Base-by-base conservation (phyloP, 2,329 filamentous ascomycete genomes). In the Colletotrichum euphorbiae region DNA sequence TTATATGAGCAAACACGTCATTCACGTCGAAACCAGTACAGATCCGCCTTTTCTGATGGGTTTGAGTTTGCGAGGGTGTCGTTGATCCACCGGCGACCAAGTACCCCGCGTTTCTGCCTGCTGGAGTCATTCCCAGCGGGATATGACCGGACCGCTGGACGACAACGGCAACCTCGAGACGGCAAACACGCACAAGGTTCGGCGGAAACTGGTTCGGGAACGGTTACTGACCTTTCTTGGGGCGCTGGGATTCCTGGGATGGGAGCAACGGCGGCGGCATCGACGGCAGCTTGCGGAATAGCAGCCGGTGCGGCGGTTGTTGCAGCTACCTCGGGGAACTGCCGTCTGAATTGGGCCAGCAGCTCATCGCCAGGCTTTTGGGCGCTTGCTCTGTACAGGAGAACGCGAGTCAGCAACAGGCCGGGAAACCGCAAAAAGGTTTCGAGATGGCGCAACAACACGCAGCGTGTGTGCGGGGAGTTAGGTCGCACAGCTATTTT, bases 321-420 rank as follows among this genome's bases (percentile, higher is more conserved):
- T 60, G 86, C 82, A 64, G 86, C 82, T 70, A 97, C 83, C 74
- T 94, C 89, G 52, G 93, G 91, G 75, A 97, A 97, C 73, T 89
- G 90, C 75, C 93, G 89, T 78, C 92, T 92, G 82, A 97, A 97
- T 78, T 89, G 90, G 80, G 90, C 90, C 78, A 96, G 90, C 76
- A 97, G 86, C 75, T 94, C 93, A 77, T 94, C 92, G 78, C 89
- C 90, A 63, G 94, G 94, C 83, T 97, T 97, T 80, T 94, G 92
- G 63, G 92, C 90, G 79, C 88, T 93, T 75, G 88, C 92, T 81
- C 91, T 93, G 55, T 72, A 61, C 11, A 52, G 42, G 12, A 50
- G 21, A 33, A 58, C 24, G 54, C 57, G 55, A 55, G 63, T 69
- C 63, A 67, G 70, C 64, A n/a, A 24, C 13, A 31, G 50, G 36